These are phyloP conservation scores for Xylariaceae sp. DNA, from an alignment of 2,329 filamentous ascomycete genomes.

Conservation along the genomic window DNA sequence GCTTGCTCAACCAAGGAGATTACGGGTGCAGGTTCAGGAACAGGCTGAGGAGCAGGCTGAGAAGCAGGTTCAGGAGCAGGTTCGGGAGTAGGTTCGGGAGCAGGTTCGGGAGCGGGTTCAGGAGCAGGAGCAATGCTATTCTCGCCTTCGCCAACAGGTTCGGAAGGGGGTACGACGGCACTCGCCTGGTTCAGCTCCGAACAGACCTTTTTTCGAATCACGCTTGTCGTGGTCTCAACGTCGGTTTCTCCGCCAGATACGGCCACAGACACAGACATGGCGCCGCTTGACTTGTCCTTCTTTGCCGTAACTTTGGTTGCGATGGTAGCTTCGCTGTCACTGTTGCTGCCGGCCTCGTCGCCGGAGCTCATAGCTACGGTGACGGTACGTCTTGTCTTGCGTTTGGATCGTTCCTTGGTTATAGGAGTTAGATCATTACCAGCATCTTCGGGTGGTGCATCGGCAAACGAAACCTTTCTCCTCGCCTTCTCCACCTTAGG, in stretches of 20 bases:
- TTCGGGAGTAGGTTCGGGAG: too few species aligned
- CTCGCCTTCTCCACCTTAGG: constrained; percentile 8
- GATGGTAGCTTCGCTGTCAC: constrained; percentile 11
- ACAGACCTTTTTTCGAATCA: constrained; percentile 5
- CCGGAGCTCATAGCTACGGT: background rate
- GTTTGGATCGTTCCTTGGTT: constrained; percentile 1
- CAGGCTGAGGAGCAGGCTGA: too few species aligned
- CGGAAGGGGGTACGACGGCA: background rate
- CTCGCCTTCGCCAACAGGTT: constrained; percentile 6
- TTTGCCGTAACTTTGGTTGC: constrained; percentile 1
- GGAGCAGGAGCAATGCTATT: constrained; percentile 1
- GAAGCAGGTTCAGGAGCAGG: too few species aligned
- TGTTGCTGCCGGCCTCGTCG: constrained; percentile 3
- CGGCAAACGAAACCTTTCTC: constrained; percentile 9
- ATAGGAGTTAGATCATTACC: constrained; percentile 1
- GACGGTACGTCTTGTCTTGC: background rate
- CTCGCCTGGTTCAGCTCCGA: constrained; percentile 17
- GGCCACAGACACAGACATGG: background rate
- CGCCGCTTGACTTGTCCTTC: background rate
- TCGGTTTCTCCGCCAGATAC: constrained; percentile 1
- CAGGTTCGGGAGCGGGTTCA: too few species aligned
- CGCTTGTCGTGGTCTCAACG: constrained; percentile 1
- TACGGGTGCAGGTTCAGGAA: too few species aligned
- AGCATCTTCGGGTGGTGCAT: constrained; percentile 13
- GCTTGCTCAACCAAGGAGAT: background rate